phyloP scores from a whole-genome alignment of 2,329 filamentous ascomycete species.

The Pseudogymnoascus sp. region DNA sequence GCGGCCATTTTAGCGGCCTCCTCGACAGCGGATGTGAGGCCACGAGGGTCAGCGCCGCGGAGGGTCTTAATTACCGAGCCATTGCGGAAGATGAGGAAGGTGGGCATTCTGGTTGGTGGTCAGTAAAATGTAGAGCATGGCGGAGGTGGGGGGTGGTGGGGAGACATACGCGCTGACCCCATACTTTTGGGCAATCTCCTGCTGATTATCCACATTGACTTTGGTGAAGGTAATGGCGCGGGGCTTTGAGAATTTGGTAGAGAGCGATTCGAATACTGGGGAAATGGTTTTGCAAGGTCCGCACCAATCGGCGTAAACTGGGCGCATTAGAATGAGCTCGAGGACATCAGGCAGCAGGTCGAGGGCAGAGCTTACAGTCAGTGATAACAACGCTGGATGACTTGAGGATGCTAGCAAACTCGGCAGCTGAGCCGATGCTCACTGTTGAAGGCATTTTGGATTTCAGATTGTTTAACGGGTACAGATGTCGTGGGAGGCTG shows the following conservation, averaged over 20 bases:
- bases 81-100: slow-evolving; percentile 83
- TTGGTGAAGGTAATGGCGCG: slow-evolving; percentile 84
- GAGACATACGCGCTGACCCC: slow-evolving; percentile 61
- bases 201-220: slow-evolving; percentile 80
- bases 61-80: slow-evolving; percentile 67
- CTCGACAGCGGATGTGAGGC: slow-evolving; percentile 68
- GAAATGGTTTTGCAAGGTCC: slow-evolving; percentile 89
- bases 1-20: slow-evolving; percentile 51
- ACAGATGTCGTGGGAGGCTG: neutral
- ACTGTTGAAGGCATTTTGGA: slow-evolving; percentile 28
- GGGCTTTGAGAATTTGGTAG: slow-evolving; percentile 69
- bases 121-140: slow-evolving; percentile 10
- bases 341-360: slow-evolving; percentile 16
- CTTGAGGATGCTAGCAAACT: slow-evolving; percentile 65
- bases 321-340: slow-evolving; percentile 22
- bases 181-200: slow-evolving; percentile 68
- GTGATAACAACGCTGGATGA: slow-evolving; percentile 74
- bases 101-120: slow-evolving; percentile 58
- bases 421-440: slow-evolving; percentile 54
- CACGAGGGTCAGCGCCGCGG: slow-evolving; percentile 70
- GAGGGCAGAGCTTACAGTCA: slow-evolving; percentile 61
- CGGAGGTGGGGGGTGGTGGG: neutral
- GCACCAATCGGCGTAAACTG: slow-evolving; percentile 95
- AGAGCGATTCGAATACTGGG: slow-evolving; percentile 78
- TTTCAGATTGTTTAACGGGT: neutral